Evolutionary conservation across 192 early-diverging fungal species (phyloP).

Genomic region (Linnemannia hyalina): DNA sequence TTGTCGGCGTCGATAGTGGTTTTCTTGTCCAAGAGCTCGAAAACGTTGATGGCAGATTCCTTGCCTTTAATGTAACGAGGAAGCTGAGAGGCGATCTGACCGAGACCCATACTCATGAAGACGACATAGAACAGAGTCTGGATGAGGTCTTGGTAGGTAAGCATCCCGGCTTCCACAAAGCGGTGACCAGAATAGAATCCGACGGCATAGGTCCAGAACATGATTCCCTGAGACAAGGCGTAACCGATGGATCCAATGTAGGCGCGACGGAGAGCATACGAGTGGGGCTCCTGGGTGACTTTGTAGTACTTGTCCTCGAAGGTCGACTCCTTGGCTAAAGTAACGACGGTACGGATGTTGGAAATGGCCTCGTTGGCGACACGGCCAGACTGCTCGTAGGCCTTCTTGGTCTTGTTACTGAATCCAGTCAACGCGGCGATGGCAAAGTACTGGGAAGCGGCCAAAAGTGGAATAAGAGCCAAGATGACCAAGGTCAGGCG

Average conservation of each 20-base stretch:
- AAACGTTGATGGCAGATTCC: conserved; percentile 80
- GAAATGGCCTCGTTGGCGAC: conserved; percentile 88
- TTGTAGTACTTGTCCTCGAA: conserved; percentile 58
- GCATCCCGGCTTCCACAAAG: conserved; percentile 46
- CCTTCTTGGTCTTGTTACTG: conserved; percentile 65
- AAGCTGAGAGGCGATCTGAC: conserved; percentile 63
- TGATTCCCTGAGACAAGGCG: conserved; percentile 66
- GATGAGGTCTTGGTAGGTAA: conserved; percentile 30
- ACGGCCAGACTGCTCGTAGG: conserved; percentile 76
- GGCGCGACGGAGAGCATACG: conserved; percentile 54
- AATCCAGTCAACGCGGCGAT: conserved; percentile 63
- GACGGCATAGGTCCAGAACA: conserved; percentile 68
- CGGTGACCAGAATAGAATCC: conserved; percentile 70
- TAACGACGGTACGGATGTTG: conserved; percentile 87
- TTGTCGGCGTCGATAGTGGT: conserved; percentile 74
- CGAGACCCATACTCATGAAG: conserved; percentile 76
- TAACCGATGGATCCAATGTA: conserved; percentile 62
- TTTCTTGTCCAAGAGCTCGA: conserved; percentile 75
- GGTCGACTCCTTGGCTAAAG: conserved; percentile 68
- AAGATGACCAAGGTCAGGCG: conserved; percentile 74
- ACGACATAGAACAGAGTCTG: conserved; percentile 70
- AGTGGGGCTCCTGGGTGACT: conserved; percentile 62
- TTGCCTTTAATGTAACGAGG: conserved; percentile 71
- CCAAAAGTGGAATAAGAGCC: conserved; percentile 77
- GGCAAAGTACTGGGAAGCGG: conserved; percentile 73